These are phyloP conservation scores for Populus deltoides DNA, from an alignment of 345 rosid species.

Conservation along the genomic window DNA sequence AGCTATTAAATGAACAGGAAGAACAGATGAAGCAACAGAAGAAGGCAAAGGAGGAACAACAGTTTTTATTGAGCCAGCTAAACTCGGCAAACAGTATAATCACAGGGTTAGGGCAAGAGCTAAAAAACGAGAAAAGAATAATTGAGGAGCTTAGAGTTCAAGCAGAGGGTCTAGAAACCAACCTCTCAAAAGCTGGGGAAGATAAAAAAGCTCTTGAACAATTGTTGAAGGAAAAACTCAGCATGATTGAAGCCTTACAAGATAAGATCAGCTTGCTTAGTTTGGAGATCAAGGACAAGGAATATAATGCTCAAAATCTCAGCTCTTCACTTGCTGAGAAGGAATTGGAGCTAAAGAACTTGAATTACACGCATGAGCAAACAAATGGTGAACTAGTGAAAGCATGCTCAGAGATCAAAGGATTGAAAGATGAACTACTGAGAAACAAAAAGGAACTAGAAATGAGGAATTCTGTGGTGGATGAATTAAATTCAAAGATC, in stretches of 20 bases:
- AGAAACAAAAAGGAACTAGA: slow-evolving; percentile 49
- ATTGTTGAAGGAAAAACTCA: slow-evolving; percentile 52
- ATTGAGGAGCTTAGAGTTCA: slow-evolving; percentile 50
- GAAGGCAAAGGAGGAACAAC: slow-evolving; percentile 59
- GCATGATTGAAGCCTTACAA: slow-evolving; percentile 45
- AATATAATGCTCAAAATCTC: slow-evolving; percentile 46
- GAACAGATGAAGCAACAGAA: slow-evolving; percentile 45
- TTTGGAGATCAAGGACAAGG: slow-evolving; percentile 62
- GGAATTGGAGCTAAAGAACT: slow-evolving; percentile 54
- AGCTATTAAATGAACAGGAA: slow-evolving; percentile 59
- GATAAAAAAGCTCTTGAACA: slow-evolving; percentile 57
- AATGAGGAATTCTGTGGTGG: slow-evolving; percentile 43
- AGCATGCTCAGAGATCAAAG: slow-evolving; percentile 48
- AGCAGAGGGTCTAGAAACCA: slow-evolving; percentile 48
- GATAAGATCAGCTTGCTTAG: slow-evolving; percentile 52
- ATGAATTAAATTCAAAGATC: slow-evolving; percentile 50
- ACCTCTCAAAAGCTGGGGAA: slow-evolving; percentile 51
- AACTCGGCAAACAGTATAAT: slow-evolving; percentile 59
- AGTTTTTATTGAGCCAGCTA: slow-evolving; percentile 49
- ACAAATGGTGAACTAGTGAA: slow-evolving; percentile 47
- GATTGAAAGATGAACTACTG: slow-evolving; percentile 40
- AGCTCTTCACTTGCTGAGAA: slow-evolving; percentile 47
- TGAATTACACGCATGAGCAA: slow-evolving; percentile 43
- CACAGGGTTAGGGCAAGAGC: slow-evolving; percentile 65
- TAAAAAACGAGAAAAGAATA: slow-evolving; percentile 56